phyloP scores from a whole-genome alignment of 176 grass and related monocot genomes.

The Zoysia pacifica region DNA sequence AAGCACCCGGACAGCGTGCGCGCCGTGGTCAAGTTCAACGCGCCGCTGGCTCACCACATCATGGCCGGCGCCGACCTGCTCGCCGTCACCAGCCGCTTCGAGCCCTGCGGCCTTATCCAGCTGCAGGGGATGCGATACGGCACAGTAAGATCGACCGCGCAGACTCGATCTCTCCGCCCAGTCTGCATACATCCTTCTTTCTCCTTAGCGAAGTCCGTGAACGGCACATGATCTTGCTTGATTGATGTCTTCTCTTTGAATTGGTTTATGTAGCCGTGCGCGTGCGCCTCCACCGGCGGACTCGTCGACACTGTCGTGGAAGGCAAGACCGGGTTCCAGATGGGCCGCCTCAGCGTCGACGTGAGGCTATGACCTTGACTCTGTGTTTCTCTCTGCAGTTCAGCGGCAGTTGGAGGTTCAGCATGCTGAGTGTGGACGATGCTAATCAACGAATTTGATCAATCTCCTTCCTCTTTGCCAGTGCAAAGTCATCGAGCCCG shows the following conservation, averaged over 20 bases:
- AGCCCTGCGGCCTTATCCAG: conserved; percentile 97
- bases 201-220: background rate
- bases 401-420: background rate
- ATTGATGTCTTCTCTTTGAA: background rate
- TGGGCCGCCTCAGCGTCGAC: conserved; percentile 75
- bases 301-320: conserved; percentile 88
- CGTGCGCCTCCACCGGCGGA: conserved; percentile 74
- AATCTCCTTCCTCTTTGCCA: conserved; percentile 29
- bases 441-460: background rate
- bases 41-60: conserved; percentile 74
- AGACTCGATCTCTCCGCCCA: no score
- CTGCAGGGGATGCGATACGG: conserved; percentile 94
- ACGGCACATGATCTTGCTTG: background rate
- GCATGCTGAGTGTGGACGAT: background rate
- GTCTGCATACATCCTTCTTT: background rate
- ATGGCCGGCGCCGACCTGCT: conserved; percentile 92
- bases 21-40: conserved; percentile 91
- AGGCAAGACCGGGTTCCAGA: conserved; percentile 90
- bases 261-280: conserved; percentile 46
- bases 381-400: no score
- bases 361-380: conserved; percentile 37
- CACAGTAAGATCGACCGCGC: conserved; percentile 38
- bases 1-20: conserved; percentile 66
- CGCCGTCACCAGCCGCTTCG: conserved; percentile 76
- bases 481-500: conserved; percentile 61